Conservation (phyloP, 2,329 filamentous ascomycete genomes). For the Colletotrichum karsti region DNA sequence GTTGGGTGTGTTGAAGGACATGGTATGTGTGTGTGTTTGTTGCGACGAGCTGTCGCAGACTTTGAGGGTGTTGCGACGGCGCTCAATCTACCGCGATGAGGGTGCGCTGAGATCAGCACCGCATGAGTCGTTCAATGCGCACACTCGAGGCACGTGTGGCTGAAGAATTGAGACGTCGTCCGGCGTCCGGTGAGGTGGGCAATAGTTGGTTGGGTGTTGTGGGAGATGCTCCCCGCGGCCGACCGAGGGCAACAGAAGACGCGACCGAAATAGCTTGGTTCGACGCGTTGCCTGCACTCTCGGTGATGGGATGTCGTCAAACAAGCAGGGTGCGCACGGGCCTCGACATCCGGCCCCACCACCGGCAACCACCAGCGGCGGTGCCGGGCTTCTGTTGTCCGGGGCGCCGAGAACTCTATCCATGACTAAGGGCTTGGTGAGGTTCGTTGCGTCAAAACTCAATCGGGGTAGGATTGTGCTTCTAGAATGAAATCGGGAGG, state of each 20-base stretch:
- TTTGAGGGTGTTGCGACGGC: background rate
- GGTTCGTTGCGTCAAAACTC: background rate
- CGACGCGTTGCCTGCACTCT: background rate
- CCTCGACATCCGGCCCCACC: background rate
- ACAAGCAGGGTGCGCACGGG: background rate
- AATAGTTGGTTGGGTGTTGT: too few species aligned
- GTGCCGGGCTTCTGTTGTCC: background rate
- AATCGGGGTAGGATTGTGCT: background rate
- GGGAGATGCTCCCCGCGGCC: background rate
- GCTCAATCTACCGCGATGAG: background rate
- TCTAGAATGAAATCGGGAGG: background rate
- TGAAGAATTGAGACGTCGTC: background rate
- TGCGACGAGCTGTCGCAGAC: too few species aligned
- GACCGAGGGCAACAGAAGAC: background rate
- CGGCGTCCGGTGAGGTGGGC: background rate
- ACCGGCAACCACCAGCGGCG: background rate
- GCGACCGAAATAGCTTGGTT: background rate
- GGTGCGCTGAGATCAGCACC: background rate
- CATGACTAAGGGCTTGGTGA: background rate
- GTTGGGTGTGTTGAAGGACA: constrained; percentile 20
- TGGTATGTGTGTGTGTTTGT: background rate
- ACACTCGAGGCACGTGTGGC: background rate
- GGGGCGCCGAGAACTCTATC: background rate
- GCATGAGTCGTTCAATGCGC: background rate
- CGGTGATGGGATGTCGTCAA: constrained; percentile 1